Evolutionary conservation across 2,329 filamentous ascomycete species (phyloP).

Genomic region (Chalaropsis ovoidea): DNA sequence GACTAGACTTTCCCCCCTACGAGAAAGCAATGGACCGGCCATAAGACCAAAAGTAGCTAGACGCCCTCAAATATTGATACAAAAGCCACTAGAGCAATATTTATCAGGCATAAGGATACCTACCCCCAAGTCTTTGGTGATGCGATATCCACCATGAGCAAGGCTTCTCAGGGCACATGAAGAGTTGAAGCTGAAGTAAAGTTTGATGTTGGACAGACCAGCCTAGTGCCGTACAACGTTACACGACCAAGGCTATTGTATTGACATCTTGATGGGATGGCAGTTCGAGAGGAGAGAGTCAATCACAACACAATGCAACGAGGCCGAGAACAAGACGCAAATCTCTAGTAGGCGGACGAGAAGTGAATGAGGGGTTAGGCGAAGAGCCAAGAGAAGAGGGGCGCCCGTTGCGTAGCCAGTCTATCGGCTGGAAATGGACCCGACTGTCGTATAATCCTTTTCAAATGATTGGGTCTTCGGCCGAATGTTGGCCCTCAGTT

Average conservation of each 20-base stretch:
- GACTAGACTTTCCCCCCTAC: neutral
- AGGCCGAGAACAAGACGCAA: neutral
- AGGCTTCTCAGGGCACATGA: neutral
- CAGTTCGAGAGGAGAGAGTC: neutral
- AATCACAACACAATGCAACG: neutral
- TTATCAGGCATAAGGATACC: neutral
- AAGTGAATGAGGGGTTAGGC: neutral
- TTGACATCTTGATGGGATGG: neutral
- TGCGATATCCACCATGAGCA: neutral
- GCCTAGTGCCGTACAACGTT: slow-evolving; percentile 17
- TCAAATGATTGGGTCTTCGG: slow-evolving; percentile 6
- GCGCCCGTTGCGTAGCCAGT: neutral
- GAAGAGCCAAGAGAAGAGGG: neutral
- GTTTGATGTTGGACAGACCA: slow-evolving; percentile 9
- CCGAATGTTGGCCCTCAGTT: neutral
- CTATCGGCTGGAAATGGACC: neutral
- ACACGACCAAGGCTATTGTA: neutral
- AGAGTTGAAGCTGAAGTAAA: slow-evolving; percentile 10
- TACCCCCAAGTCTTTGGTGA: no score
- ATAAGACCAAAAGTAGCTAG: neutral
- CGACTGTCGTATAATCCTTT: neutral
- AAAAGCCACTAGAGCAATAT: neutral
- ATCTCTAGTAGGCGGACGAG: neutral
- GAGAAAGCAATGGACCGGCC: neutral
- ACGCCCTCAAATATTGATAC: neutral